Base-by-base conservation (phyloP, 495 filamentous ascomycete species). In the Cercophora scortea region DNA sequence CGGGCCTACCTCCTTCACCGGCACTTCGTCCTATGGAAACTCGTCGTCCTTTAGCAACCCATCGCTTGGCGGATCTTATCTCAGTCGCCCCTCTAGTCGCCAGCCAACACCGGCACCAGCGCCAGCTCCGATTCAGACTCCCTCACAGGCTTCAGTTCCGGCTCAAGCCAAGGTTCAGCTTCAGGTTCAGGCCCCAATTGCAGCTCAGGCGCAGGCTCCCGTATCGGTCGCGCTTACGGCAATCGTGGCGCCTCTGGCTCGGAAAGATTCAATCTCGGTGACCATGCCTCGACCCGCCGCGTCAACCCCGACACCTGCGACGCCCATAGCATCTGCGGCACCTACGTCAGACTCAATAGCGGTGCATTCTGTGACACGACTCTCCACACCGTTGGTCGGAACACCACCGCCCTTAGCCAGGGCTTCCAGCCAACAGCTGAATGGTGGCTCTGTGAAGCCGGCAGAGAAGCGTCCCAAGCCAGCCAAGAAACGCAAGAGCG, bases 401-500 rank as follows among this genome's bases (percentile, higher is more conserved):
- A 51, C 55, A 0, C 49, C 62, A 12, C 51, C 56, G 1, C 38
- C 49, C 8, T n/a, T 39, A 5, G 42, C 46, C 19, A 16, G 16
- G 35, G 8, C 40, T 16, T 44, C 32, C 13, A 45, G 38, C 34
- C 55, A 54, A 3, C 54, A 46, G 32, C 44, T 25, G 16, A 56
- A 56, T 11, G 48, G 39, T 13, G 42, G 35, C 43, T 39, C 42
- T 25, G 25, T 25, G 12, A 47, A 34, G 8, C 19, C 50, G 6
- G 34, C 33, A 19, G 52, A 62, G 3, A 68, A 63, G 53, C 55
- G 51, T 17, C 49, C 57, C 4, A 69, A 67, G 52, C 43, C 41
- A 15, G 32, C 25, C 8, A 66, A 62, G 50, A 69, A 69, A 55
- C 60, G 66, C 42, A 67, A 67, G 53, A 65, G 60, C 43, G 62